phyloP scores from a whole-genome alignment of 2,329 filamentous ascomycete species.

The Scortechinia acanthostroma region DNA sequence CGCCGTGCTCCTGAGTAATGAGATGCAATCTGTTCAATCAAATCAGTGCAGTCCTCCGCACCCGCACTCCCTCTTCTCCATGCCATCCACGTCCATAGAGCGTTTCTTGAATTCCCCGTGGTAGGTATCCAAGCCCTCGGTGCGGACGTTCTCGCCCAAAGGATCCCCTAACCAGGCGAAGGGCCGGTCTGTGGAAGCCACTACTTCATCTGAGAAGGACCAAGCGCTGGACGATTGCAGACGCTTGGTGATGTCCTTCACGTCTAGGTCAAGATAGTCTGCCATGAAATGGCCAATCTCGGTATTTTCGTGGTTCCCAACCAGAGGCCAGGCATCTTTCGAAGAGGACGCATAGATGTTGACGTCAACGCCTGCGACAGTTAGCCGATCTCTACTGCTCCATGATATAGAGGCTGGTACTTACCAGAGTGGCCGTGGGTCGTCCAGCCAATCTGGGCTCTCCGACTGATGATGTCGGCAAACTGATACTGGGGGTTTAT shows the following conservation, averaged over 20 bases:
- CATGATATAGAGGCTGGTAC: no score
- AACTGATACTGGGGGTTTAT: slow-evolving; percentile 11
- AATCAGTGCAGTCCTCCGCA: background rate
- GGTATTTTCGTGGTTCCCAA: slow-evolving; percentile 17
- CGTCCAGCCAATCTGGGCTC: slow-evolving; percentile 21
- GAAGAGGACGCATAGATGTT: slow-evolving; percentile 20
- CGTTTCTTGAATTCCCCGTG: background rate
- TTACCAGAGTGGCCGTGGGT: slow-evolving; percentile 18
- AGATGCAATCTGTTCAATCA: no score
- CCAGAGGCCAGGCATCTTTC: slow-evolving; percentile 12
- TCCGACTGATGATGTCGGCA: slow-evolving; percentile 15
- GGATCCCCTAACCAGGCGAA: background rate
- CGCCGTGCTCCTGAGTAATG: no score
- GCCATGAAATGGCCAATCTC: slow-evolving; percentile 16
- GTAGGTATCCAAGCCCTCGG: background rate
- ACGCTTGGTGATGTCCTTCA: slow-evolving; percentile 13
- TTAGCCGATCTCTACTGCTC: no score
- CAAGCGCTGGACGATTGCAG: slow-evolving; percentile 5
- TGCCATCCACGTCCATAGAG: no score
- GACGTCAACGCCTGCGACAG: slow-evolving; percentile 22
- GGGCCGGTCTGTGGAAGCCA: background rate
- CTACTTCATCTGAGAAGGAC: background rate
- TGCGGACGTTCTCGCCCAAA: background rate
- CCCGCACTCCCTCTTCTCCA: background rate
- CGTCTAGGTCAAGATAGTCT: slow-evolving; percentile 13